Base-by-base conservation (phyloP, 106 monocot species). In the Xerophyta viscosa region DNA sequence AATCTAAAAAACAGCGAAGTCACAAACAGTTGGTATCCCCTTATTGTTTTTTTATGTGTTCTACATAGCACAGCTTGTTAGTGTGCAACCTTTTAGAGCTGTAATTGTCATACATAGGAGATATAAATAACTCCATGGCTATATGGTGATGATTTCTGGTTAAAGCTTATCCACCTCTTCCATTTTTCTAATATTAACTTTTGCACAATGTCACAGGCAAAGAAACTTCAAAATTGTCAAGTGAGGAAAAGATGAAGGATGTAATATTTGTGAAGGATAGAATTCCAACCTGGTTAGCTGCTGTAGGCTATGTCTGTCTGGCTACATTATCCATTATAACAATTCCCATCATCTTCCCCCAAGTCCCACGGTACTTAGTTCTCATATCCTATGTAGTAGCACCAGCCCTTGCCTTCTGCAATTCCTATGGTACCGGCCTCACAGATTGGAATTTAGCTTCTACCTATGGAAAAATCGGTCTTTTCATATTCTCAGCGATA, bases 391-490 rank as follows among this genome's bases (percentile, higher is more conserved):
- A 91, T 54, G 24, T 86, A 0, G 31, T 85, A 13, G 91, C 91
- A 10, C 91, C 91, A 3, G 70, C 70, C 0, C 81, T 91, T 12
- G 91, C 91, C 30, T 91, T 91, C 61, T 91, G 91, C 69, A 91
- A 91, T 55, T 85, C 91, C 2, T 91, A 91, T 22, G 91, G 85
- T 21, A 70, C 75, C 21, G 91, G 91, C 31, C 75, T 91, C 4
- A 91, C 91, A 1, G 91, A 91, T 57, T 91, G 81, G 81, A 73
- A 26, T 37, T 75, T 91, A 1, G 48, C 91, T 0, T 86, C 91
- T 18, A 91, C 91, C 3, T 91, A 91, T 22, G 91, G 91, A 6
- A 91, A 91, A 70, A 78, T 91, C 9, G 81, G 81, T 15, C 81
- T 91, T 56, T 91, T 86, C 53, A 48, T 78, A 23, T 86, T 91